Conservation (phyloP, 768 basidiomycete genomes). For the Kwoniella mangroviensis region DNA sequence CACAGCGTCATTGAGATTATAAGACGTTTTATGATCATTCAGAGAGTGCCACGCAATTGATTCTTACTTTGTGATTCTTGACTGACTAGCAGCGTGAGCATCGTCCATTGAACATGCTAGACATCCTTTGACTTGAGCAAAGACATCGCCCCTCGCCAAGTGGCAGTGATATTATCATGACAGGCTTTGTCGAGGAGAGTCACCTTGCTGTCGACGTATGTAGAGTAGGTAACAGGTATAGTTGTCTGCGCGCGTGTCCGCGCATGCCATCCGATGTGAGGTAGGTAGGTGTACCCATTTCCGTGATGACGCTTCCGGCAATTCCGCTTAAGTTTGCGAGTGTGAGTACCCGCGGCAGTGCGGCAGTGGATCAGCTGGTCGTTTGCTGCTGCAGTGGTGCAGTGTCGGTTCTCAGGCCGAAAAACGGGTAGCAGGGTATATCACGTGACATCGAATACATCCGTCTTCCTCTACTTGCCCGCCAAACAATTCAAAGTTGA, state of each 20-base stretch:
- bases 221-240: neutral
- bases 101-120: too few species aligned
- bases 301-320: constrained; percentile 11
- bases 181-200: too few species aligned
- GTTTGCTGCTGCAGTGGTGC: neutral
- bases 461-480: neutral
- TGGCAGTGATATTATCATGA: too few species aligned
- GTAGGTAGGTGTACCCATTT: neutral
- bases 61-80: too few species aligned
- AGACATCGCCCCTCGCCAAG: too few species aligned
- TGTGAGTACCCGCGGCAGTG: constrained; percentile 11
- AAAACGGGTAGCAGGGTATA: neutral
- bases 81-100: too few species aligned
- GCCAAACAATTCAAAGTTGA: constrained; percentile 7
- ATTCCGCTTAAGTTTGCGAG: neutral
- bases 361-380: neutral
- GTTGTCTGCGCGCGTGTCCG: neutral
- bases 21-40: too few species aligned
- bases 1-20: too few species aligned
- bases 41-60: too few species aligned
- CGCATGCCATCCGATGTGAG: neutral
- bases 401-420: constrained; percentile 9
- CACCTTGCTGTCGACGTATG: too few species aligned
- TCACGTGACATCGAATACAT: constrained; percentile 8
- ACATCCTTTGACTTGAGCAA: too few species aligned